Evolutionary conservation across 169 alveolate species (phyloP).

Genomic region (Babesia sp.): DNA sequence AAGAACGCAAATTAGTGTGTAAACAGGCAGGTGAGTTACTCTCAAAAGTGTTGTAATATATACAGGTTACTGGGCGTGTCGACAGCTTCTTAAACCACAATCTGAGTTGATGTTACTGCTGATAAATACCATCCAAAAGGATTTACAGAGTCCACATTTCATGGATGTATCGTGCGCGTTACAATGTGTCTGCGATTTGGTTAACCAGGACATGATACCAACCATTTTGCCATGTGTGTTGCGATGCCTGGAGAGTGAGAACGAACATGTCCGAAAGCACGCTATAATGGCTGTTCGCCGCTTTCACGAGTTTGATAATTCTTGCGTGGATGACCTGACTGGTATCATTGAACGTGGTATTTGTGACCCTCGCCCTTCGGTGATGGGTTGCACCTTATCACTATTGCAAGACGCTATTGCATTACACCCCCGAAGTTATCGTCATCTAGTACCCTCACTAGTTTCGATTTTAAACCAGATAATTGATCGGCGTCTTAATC

Average conservation of each 20-base stretch:
- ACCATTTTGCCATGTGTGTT: slow-evolving; percentile 87
- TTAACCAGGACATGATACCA: slow-evolving; percentile 86
- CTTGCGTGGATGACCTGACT: slow-evolving; percentile 19
- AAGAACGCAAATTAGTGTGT: slow-evolving; percentile 83
- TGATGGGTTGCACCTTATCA: slow-evolving; percentile 91
- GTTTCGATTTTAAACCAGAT: slow-evolving; percentile 90
- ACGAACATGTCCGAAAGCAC: slow-evolving; percentile 89
- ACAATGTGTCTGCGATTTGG: slow-evolving; percentile 84
- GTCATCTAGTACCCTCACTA: slow-evolving; percentile 85
- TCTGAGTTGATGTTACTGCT: slow-evolving; percentile 88
- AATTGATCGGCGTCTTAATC: slow-evolving; percentile 88
- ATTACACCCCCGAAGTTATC: slow-evolving; percentile 76
- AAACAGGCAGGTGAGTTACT: slow-evolving; percentile 77
- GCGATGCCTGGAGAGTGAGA: slow-evolving; percentile 80
- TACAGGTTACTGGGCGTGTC: slow-evolving; percentile 89
- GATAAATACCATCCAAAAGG: slow-evolving; percentile 92
- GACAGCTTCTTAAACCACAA: slow-evolving; percentile 84
- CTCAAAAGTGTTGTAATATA: neutral
- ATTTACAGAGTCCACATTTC: slow-evolving; percentile 86
- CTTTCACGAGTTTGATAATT: slow-evolving; percentile 76
- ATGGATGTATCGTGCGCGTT: slow-evolving; percentile 90
- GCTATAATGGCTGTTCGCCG: slow-evolving; percentile 87
- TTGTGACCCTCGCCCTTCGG: slow-evolving; percentile 92
- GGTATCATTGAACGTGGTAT: slow-evolving; percentile 81
- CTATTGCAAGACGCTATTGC: slow-evolving; percentile 79